These are phyloP conservation scores for Microcyclospora pomicola DNA, from an alignment of 2,329 filamentous ascomycete species.

Conservation along the genomic window DNA sequence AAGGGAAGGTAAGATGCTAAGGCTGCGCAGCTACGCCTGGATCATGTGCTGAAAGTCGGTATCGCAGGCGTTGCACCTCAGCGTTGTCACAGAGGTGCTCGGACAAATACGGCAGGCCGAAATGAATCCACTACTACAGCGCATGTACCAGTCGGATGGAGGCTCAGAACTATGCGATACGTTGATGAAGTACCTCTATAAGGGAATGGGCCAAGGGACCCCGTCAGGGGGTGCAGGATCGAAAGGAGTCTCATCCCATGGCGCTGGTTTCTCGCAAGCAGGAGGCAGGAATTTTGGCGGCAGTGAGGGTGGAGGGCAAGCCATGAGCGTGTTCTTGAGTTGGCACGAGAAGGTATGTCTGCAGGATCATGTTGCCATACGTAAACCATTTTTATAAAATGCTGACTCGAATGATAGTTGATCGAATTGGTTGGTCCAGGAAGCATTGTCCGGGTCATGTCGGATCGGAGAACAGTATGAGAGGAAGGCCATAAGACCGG, in stretches of 20 bases:
- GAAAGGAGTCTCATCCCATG: conserved; percentile 51
- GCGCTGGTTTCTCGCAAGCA: conserved; percentile 80
- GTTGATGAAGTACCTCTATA: conserved; percentile 96
- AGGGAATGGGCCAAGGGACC: conserved; percentile 55
- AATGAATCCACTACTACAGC: conserved; percentile 77
- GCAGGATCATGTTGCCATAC: neutral
- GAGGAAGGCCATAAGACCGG: conserved; percentile 2
- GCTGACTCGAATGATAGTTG: conserved; percentile 35
- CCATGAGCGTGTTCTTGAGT: conserved; percentile 92
- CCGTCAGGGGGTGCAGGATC: conserved; percentile 18
- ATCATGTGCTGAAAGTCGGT: neutral
- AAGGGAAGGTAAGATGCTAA: conserved; percentile 34
- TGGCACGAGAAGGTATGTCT: conserved; percentile 78
- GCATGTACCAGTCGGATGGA: conserved; percentile 63
- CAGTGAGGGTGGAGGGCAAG: conserved; percentile 60
- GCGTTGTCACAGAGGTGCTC: conserved; percentile 81
- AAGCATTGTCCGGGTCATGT: conserved; percentile 85
- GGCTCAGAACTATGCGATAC: conserved; percentile 80
- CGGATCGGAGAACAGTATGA: conserved; percentile 82
- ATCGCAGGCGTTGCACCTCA: conserved; percentile 64
- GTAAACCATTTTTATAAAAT: conserved; percentile 1
- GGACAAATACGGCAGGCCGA: conserved; percentile 94
- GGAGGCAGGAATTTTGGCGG: conserved; percentile 32
- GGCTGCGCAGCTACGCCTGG: neutral
- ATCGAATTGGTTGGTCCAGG: conserved; percentile 86